These are phyloP conservation scores for Paramyrothecium roridum DNA, from an alignment of 2,329 filamentous ascomycete species.

Conservation along the genomic window DNA sequence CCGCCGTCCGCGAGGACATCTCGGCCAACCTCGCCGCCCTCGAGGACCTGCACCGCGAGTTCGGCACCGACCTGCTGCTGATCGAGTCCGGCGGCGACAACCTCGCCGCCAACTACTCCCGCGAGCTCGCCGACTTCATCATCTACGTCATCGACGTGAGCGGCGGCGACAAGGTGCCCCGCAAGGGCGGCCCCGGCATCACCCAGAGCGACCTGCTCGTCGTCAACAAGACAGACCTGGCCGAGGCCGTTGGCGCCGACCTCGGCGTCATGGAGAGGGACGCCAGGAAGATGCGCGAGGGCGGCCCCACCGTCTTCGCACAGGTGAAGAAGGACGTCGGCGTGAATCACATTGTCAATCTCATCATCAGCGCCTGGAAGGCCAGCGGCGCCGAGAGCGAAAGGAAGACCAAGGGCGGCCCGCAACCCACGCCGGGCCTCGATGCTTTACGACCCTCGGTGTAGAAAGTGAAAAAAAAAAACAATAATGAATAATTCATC, in stretches of 20 bases:
- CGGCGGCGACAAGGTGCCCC: conserved; percentile 92
- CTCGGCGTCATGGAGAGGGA: conserved; percentile 92
- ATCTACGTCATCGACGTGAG: conserved; percentile 98
- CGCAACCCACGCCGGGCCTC: conserved; percentile 53
- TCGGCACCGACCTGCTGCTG: conserved; percentile 77
- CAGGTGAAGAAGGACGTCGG: conserved; percentile 92
- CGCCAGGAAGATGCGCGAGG: conserved; percentile 90
- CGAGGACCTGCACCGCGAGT: conserved; percentile 80
- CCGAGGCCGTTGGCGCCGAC: conserved; percentile 86
- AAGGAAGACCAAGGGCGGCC: conserved; percentile 51
- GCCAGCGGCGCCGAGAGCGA: conserved; percentile 74
- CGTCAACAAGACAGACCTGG: conserved; percentile 96
- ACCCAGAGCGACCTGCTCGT: conserved; percentile 92
- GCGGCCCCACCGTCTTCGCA: conserved; percentile 91
- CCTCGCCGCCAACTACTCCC: conserved; percentile 91
- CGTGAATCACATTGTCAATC: conserved; percentile 79
- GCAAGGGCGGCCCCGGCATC: conserved; percentile 95
- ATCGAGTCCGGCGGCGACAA: conserved; percentile 98
- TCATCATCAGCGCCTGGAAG: conserved; percentile 92
- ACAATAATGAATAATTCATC: conserved; percentile 5
- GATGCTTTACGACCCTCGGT: conserved; percentile 34
- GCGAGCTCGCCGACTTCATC: conserved; percentile 95
- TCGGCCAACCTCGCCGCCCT: conserved; percentile 88
- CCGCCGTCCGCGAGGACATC: conserved; percentile 96
- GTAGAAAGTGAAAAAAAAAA: conserved; percentile 8